Percentiles rank a stretch among this genome's conserved stretches.
These are phyloP conservation scores for Termitomyces sp. DNA, from an alignment of 768 basidiomycete genomes.

Conservation along the genomic window DNA sequence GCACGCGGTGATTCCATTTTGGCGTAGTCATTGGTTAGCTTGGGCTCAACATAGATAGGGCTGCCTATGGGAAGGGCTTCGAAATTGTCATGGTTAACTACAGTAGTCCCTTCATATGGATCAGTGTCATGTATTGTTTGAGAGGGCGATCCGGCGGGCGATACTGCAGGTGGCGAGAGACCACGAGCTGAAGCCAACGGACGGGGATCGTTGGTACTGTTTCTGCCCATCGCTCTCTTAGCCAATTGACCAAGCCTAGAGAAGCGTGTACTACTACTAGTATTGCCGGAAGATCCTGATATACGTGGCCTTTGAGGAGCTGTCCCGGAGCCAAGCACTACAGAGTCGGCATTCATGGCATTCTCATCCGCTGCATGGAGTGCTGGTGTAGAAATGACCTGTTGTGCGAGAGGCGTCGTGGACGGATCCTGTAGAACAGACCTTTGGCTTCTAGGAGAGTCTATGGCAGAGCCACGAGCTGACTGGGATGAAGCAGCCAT, in stretches of 20 bases:
- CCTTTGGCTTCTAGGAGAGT: slow-evolving; percentile 1
- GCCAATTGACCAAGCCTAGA: slow-evolving; percentile 6
- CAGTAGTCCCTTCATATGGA: slow-evolving; percentile 9
- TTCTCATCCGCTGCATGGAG: slow-evolving; percentile 9
- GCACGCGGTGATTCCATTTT: slow-evolving; percentile 25
- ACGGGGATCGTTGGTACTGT: background rate
- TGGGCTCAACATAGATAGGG: slow-evolving; percentile 24
- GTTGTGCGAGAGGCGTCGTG: background rate
- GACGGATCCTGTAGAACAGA: background rate
- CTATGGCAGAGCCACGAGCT: background rate
- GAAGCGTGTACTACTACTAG: slow-evolving; percentile 4
- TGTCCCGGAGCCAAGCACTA: slow-evolving; percentile 1
- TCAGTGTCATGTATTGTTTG: slow-evolving; percentile 2
- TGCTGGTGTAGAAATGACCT: slow-evolving; percentile 1
- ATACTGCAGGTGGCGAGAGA: background rate
- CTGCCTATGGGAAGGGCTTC: slow-evolving; percentile 4
- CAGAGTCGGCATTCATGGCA: slow-evolving; percentile 12
- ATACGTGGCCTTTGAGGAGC: background rate
- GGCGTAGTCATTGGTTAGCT: slow-evolving; percentile 27
- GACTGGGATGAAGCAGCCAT: slow-evolving; percentile 2
- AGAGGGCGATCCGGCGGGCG: slow-evolving; percentile 6
- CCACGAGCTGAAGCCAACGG: background rate
- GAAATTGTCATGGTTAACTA: slow-evolving; percentile 8
- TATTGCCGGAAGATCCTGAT: background rate
- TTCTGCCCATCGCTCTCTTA: slow-evolving; percentile 11